Evolutionary conservation across 257 asterid genomes (phyloP).

Genomic region (Forsythia suspensa): DNA sequence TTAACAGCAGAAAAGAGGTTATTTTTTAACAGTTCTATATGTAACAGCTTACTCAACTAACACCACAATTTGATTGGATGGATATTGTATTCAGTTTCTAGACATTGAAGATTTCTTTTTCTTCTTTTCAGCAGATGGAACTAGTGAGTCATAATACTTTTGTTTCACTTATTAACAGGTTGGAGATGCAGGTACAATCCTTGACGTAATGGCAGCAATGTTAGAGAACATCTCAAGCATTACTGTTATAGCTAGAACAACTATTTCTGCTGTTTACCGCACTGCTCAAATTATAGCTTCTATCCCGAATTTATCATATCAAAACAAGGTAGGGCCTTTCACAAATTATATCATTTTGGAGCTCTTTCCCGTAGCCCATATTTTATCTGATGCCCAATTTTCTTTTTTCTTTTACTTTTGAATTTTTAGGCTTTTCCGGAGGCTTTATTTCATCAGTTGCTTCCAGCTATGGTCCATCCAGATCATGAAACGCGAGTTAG

Average conservation of each 20-base stretch:
- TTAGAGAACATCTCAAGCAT: conserved; percentile 83
- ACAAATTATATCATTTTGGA: not conserved
- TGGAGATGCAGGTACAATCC: conserved; percentile 91
- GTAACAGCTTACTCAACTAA: not conserved
- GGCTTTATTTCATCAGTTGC: conserved; percentile 89
- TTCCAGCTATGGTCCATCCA: conserved; percentile 94
- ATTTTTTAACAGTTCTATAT: not conserved
- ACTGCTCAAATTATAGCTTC: conserved; percentile 85
- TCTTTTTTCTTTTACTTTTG: not conserved
- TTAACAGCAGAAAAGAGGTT: not conserved
- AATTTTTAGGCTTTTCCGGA: conserved; percentile 85
- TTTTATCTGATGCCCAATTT: not conserved
- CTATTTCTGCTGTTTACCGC: conserved; percentile 76
- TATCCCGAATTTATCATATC: conserved; percentile 65
- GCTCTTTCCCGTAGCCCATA: not conserved
- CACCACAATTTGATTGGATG: not conserved
- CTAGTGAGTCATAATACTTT: not conserved
- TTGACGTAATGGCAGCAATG: conserved; percentile 87
- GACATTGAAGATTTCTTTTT: not conserved
- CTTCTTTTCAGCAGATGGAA: conserved; percentile 1
- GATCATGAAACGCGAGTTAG: conserved; percentile 91
- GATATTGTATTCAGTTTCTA: not conserved
- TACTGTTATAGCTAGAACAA: conserved; percentile 80
- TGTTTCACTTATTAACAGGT: conserved; percentile 49
- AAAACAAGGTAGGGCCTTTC: conserved; percentile 60